Conservation (phyloP, 441 rosid species). For the Raphanus hybrid region DNA sequence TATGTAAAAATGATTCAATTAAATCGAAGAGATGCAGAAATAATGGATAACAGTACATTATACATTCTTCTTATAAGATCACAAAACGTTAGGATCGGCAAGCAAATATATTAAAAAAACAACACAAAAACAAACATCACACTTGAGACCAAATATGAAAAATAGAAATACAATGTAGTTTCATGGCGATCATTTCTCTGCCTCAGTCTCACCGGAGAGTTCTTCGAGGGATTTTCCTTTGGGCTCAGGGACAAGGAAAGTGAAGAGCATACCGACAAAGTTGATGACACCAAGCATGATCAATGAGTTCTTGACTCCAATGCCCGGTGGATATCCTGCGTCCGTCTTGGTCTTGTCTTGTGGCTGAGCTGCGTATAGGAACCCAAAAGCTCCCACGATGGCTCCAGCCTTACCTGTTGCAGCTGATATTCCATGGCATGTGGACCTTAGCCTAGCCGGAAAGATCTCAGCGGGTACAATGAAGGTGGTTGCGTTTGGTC, state of each 20-base stretch:
- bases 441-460: not conserved
- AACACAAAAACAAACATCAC: not conserved
- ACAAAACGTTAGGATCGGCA: not conserved
- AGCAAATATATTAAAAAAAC: not conserved
- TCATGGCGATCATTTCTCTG: constrained; percentile 3
- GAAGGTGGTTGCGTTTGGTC: constrained; percentile 3
- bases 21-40: not conserved
- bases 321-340: constrained; percentile 14
- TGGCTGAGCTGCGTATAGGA: constrained; percentile 3
- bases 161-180: not conserved
- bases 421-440: constrained; percentile 6
- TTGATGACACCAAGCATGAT: constrained; percentile 8
- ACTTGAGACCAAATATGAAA: not conserved
- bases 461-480: constrained; percentile 1
- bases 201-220: constrained; percentile 55
- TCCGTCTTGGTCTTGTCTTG: constrained; percentile 8
- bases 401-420: constrained; percentile 21
- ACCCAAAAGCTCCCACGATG: constrained; percentile 12
- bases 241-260: constrained; percentile 57
- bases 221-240: constrained; percentile 65
- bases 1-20: not conserved
- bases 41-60: not conserved
- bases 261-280: constrained; percentile 36
- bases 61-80: not conserved
- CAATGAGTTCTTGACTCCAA: constrained; percentile 9